phyloP scores from a whole-genome alignment of 2,329 filamentous ascomycete species.

The Plenodomus tracheiphilus region DNA sequence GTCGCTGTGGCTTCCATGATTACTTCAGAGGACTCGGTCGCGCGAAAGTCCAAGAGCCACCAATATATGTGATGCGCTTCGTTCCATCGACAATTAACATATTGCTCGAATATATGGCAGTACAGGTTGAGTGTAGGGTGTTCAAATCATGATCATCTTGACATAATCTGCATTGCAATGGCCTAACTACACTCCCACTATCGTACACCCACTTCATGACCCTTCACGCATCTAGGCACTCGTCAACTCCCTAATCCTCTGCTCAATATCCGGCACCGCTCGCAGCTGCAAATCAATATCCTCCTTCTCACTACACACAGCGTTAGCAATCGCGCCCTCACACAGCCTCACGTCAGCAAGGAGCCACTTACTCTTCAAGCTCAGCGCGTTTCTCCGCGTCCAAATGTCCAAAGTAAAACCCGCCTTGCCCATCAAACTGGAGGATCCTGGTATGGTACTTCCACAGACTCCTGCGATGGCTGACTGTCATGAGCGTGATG shows the following conservation, averaged over 20 bases:
- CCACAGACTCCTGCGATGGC: slow-evolving; percentile 88
- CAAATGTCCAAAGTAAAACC: slow-evolving; percentile 84
- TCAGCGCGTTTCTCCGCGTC: slow-evolving; percentile 84
- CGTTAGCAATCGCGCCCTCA: slow-evolving; percentile 17
- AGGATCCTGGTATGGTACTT: slow-evolving; percentile 93
- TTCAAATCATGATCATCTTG: too few species aligned
- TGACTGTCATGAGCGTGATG: slow-evolving; percentile 96
- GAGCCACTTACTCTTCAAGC: slow-evolving; percentile 72
- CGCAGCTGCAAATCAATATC: slow-evolving; percentile 85
- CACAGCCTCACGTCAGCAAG: neutral
- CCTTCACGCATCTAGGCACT: neutral
- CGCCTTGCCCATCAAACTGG: slow-evolving; percentile 94
- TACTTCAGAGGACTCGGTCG: too few species aligned
- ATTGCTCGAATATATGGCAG: too few species aligned
- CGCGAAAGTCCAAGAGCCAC: too few species aligned
- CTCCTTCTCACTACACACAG: slow-evolving; percentile 71
- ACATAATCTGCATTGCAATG: too few species aligned
- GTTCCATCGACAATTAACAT: too few species aligned
- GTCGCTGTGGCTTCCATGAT: too few species aligned
- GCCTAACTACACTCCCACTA: neutral
- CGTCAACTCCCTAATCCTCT: slow-evolving; percentile 74
- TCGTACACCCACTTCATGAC: neutral
- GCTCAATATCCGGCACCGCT: slow-evolving; percentile 85
- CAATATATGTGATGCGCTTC: too few species aligned
- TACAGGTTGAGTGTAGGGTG: too few species aligned